Evolutionary conservation across 2,329 filamentous ascomycete species (phyloP), one percentile per base, ranked within the genome.

Genomic region (Aspergillus transmontanensis): DNA sequence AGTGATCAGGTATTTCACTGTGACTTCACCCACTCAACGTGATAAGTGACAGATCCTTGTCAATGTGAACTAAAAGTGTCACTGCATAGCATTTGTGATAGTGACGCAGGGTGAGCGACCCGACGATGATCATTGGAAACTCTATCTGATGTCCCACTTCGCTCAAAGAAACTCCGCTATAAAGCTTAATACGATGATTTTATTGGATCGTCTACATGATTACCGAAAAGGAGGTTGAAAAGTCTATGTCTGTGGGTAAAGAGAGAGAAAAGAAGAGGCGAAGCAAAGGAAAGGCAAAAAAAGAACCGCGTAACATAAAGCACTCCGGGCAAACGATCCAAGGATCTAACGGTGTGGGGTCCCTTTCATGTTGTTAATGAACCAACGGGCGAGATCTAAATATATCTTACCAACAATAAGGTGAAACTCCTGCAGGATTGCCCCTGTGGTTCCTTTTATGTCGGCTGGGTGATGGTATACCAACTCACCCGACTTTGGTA

Each of bases 41-140:
- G 46, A 50, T 30, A 30, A n/a, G 30, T 54, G 30, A 34, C 7
- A n/a, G 14, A 19, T 10, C 16, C 10, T 30, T 19, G 7, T 26
- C 6, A 19, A 5, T 54, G 50, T 14, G 34, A 36, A 36, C 34
- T 36, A 53, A 48, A 26, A 21, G 19, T 21, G 28, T 53, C 26
- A 53, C 28, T 26, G 32, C 32, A 39, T 39, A 55, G 36, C 51
- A 26, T 55, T 55, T 39, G 51, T 55, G 51, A 55, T 54, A 54
- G 51, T 36, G 51, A 54, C 9, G 51, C 51, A 54, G 51, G 30
- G 21, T 19, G 51, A 36, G 51, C n/a, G n/a, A 12, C 28, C 10
- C 19, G 16, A 23, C 28, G 51, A 55, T 19, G 14, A 26, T 39
- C 34, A 55, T 55, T 55, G 51, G 51, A 39, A 55, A 55, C 51